Conservation (phyloP, 805 yeast species). For the Candida piceae region DNA sequence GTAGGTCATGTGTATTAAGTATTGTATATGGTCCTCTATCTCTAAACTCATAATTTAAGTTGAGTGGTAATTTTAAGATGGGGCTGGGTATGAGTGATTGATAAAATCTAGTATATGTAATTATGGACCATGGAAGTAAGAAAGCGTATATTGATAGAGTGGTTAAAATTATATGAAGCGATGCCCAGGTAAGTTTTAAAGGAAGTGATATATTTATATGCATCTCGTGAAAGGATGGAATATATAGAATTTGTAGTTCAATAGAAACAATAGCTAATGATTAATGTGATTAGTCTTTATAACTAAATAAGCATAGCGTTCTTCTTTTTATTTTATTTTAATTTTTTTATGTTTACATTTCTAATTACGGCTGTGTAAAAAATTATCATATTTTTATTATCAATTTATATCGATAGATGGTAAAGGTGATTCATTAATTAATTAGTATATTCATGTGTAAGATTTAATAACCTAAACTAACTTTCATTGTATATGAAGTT, state of each 20-base stretch:
- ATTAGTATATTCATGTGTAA: background rate
- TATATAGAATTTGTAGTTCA: too few species aligned
- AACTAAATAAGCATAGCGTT: too few species aligned
- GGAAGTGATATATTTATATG: conserved; percentile 21
- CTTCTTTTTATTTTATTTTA: too few species aligned
- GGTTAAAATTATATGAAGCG: conserved; percentile 13
- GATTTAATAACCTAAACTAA: conserved; percentile 36
- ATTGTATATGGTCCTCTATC: conserved; percentile 21
- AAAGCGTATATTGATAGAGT: conserved; percentile 17
- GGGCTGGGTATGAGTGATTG: conserved; percentile 26
- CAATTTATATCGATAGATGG: background rate
- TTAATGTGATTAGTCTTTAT: too few species aligned
- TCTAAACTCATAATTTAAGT: conserved; percentile 19
- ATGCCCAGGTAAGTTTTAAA: conserved; percentile 17
- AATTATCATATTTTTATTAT: too few species aligned
- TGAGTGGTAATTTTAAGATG: conserved; percentile 8
- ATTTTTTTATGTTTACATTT: too few species aligned
- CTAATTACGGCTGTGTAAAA: too few species aligned
- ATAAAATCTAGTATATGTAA: conserved; percentile 29
- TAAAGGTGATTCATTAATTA: too few species aligned
- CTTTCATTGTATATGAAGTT: conserved; percentile 62
- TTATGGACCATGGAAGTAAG: conserved; percentile 29
- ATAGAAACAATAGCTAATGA: too few species aligned
- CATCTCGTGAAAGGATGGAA: too few species aligned
- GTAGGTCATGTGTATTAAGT: conserved; percentile 16